phyloP scores from a whole-genome alignment of 306 rosid species.

The Fragaria nilgerrensis region DNA sequence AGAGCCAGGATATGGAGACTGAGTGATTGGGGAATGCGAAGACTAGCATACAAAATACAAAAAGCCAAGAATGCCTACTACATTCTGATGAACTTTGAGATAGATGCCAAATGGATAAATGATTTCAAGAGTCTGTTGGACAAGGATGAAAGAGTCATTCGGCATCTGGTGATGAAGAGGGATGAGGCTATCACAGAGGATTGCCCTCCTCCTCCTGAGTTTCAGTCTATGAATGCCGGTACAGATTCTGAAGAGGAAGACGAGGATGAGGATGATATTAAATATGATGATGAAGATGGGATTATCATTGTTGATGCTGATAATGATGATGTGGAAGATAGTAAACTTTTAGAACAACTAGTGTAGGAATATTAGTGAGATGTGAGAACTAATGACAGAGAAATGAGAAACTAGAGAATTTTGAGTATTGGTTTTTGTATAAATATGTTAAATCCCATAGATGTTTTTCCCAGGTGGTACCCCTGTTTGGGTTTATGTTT shows the following conservation, averaged over 20 bases:
- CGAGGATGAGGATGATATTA: constrained; percentile 34
- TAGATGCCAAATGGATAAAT: constrained; percentile 77
- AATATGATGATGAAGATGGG: constrained; percentile 29
- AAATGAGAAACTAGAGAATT: background rate
- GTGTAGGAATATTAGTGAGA: background rate
- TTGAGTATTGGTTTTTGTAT: background rate
- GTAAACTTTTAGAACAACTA: background rate
- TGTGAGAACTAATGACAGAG: constrained; percentile 7
- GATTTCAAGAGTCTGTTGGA: constrained; percentile 84
- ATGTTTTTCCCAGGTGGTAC: background rate
- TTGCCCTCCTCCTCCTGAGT: constrained; percentile 88
- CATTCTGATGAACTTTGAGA: constrained; percentile 83
- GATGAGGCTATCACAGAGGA: constrained; percentile 83
- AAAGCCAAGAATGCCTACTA: constrained; percentile 77
- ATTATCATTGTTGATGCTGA: constrained; percentile 6
- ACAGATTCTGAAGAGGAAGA: constrained; percentile 46
- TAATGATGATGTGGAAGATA: constrained; percentile 21
- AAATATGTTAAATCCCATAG: background rate
- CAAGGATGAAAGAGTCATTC: constrained; percentile 81
- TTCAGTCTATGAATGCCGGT: constrained; percentile 39
- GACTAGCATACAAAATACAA: constrained; percentile 75
- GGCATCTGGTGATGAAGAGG: constrained; percentile 82
- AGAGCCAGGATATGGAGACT: constrained; percentile 82
- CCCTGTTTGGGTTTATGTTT: background rate
- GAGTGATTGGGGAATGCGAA: constrained; percentile 93